Percentiles rank a stretch among this genome's conserved stretches.
phyloP scores from a whole-genome alignment of 805 yeast genomes.

The Lipomyces anomalus region DNA sequence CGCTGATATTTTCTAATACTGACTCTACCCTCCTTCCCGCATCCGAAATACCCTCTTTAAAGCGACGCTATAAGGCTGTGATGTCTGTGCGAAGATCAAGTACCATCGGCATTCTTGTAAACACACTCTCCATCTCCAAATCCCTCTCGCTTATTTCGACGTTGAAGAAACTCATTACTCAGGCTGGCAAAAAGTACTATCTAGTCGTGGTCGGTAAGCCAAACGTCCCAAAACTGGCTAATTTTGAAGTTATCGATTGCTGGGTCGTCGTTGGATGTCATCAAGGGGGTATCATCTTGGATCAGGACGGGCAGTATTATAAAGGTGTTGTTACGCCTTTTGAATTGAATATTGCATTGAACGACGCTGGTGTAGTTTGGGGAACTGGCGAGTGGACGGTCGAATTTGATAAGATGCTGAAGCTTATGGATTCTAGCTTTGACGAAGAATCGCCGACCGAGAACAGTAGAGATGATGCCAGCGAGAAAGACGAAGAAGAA shows the following conservation, averaged over 20 bases:
- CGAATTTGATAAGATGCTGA: slow-evolving; percentile 59
- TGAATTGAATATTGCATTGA: slow-evolving; percentile 74
- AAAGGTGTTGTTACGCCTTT: slow-evolving; percentile 93
- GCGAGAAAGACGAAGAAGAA: slow-evolving; percentile 33
- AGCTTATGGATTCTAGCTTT: slow-evolving; percentile 25
- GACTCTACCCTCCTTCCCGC: not conserved
- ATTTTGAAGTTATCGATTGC: slow-evolving; percentile 86
- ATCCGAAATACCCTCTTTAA: slow-evolving; percentile 45
- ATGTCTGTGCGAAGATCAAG: slow-evolving; percentile 86
- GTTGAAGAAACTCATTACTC: slow-evolving; percentile 54
- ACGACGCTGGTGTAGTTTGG: slow-evolving; percentile 69
- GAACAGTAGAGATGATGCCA: slow-evolving; percentile 25
- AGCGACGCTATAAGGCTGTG: slow-evolving; percentile 80
- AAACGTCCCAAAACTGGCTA: slow-evolving; percentile 93
- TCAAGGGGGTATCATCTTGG: slow-evolving; percentile 84
- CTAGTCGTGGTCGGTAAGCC: slow-evolving; percentile 97
- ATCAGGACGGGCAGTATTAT: slow-evolving; percentile 70
- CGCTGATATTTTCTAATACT: slow-evolving; percentile 14
- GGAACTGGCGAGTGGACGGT: slow-evolving; percentile 82
- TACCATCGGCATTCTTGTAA: slow-evolving; percentile 84
- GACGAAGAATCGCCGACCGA: slow-evolving; percentile 16
- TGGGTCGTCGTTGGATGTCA: slow-evolving; percentile 97
- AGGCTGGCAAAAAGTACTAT: slow-evolving; percentile 85
- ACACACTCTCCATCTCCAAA: slow-evolving; percentile 76
- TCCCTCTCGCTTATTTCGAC: slow-evolving; percentile 61